Conservation (phyloP, 352 stramenopile genomes). For the Phytopythium delawarense region DNA sequence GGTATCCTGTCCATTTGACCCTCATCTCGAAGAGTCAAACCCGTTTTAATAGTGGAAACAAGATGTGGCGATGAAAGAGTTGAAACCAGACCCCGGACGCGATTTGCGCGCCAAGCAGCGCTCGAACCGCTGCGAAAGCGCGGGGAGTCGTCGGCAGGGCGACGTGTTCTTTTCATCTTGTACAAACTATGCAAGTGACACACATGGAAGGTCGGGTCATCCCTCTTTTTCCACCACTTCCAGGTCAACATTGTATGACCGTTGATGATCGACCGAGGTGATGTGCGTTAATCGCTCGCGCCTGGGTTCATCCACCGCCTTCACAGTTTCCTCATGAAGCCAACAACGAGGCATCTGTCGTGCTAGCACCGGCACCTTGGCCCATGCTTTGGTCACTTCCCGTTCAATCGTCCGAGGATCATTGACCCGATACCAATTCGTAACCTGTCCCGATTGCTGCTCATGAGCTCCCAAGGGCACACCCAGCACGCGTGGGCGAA, state of each 20-base stretch:
- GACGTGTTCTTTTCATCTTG: neutral
- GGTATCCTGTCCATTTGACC: neutral
- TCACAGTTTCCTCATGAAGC: neutral
- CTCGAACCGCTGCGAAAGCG: neutral
- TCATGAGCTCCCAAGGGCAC: neutral
- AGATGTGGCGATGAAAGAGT: neutral
- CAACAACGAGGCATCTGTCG: neutral
- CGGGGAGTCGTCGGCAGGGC: neutral
- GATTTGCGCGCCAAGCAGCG: neutral
- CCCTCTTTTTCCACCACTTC: neutral
- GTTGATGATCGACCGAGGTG: neutral
- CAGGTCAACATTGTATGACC: neutral
- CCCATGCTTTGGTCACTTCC: neutral
- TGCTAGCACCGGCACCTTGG: neutral
- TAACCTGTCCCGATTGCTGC: neutral
- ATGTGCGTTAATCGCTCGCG: neutral
- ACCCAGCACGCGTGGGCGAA: constrained; percentile 12
- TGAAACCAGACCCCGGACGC: neutral
- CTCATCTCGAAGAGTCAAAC: neutral
- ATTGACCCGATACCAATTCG: neutral
- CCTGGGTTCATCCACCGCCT: neutral
- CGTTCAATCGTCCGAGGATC: neutral
- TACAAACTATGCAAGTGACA: neutral
- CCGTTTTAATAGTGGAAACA: neutral
- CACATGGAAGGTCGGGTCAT: neutral